Percentiles rank a stretch among this genome's conserved stretches.
These are phyloP conservation scores for Lithospermum erythrorhizon DNA, from an alignment of 257 asterid genomes.

Conservation along the genomic window DNA sequence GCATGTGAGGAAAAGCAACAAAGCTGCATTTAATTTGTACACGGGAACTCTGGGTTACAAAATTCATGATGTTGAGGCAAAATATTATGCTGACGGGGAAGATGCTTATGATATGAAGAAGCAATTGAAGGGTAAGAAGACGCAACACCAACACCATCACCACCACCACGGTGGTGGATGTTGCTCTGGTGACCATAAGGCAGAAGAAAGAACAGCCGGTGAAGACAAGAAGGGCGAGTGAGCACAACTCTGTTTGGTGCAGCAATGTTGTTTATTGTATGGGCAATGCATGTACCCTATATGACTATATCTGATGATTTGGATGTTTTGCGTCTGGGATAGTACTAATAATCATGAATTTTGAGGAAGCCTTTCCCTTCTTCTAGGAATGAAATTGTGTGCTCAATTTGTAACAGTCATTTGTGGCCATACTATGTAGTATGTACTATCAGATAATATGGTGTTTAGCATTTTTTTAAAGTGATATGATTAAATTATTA, in stretches of 20 bases:
- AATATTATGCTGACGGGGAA: slow-evolving; percentile 97
- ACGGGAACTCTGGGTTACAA: slow-evolving; percentile 78
- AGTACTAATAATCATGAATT: too few species aligned
- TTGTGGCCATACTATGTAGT: too few species aligned
- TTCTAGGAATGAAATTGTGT: too few species aligned
- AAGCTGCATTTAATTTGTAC: slow-evolving; percentile 90
- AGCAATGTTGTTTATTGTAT: neutral
- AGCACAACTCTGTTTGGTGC: neutral
- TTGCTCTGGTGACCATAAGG: slow-evolving; percentile 56
- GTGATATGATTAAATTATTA: too few species aligned
- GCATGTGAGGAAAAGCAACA: slow-evolving; percentile 86
- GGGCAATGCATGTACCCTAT: too few species aligned
- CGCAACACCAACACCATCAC: slow-evolving; percentile 44
- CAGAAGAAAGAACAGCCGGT: slow-evolving; percentile 29
- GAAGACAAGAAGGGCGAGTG: slow-evolving; percentile 32
- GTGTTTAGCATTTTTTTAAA: too few species aligned
- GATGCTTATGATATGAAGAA: slow-evolving; percentile 99
- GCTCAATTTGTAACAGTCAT: too few species aligned
- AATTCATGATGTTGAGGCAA: slow-evolving; percentile 89
- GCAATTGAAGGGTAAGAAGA: slow-evolving; percentile 71
- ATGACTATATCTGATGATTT: too few species aligned
- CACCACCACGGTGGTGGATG: slow-evolving; percentile 86
- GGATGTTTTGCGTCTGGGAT: too few species aligned
- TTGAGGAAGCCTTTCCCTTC: too few species aligned
- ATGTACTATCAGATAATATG: too few species aligned